phyloP scores from a whole-genome alignment of 805 yeast species.

The Torulaspora quercuum region DNA sequence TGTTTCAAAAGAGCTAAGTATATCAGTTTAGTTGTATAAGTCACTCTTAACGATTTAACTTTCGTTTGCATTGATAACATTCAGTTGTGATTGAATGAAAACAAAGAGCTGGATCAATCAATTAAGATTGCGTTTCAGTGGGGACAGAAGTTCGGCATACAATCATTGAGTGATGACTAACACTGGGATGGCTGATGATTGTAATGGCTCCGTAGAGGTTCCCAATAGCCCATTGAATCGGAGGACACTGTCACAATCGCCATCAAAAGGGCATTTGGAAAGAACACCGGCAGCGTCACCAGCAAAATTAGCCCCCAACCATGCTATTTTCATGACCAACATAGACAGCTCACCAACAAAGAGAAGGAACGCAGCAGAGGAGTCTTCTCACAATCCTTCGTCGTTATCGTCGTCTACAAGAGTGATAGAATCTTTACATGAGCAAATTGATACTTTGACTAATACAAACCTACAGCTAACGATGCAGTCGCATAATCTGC shows the following conservation, averaged over 20 bases:
- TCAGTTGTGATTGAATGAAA: too few species aligned
- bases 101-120: too few species aligned
- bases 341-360: conserved; percentile 25
- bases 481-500: conserved; percentile 46
- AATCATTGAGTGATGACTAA: conserved; percentile 1
- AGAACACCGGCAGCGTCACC: conserved; percentile 17
- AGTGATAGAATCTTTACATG: conserved; percentile 44
- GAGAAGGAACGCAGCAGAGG: conserved; percentile 8
- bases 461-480: conserved; percentile 37
- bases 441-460: conserved; percentile 52
- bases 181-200: background rate
- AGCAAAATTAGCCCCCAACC: conserved; percentile 28
- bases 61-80: too few species aligned
- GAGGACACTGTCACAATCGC: conserved; percentile 8
- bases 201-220: conserved; percentile 2
- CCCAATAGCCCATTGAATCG: conserved; percentile 1
- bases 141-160: too few species aligned
- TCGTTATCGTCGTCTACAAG: conserved; percentile 31
- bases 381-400: too few species aligned
- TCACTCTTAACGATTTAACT: too few species aligned
- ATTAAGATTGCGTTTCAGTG: too few species aligned
- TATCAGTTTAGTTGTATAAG: too few species aligned
- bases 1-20: too few species aligned
- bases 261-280: conserved; percentile 3
- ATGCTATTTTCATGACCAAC: conserved; percentile 29